phyloP scores from a whole-genome alignment of 2,329 filamentous ascomycete species.

The Leptographium radiaticola region DNA sequence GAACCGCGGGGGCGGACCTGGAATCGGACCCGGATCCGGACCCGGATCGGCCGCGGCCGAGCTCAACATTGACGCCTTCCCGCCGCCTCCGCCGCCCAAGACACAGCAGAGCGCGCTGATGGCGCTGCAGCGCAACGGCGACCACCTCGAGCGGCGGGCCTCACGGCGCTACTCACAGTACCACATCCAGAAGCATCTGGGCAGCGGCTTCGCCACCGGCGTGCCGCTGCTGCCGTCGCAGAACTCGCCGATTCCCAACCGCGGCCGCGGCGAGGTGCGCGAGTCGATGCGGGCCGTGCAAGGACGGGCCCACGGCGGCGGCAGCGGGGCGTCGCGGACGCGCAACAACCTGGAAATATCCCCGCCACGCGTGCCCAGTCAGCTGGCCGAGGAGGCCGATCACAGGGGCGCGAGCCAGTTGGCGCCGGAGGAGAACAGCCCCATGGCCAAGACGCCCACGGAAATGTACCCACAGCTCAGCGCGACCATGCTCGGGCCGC shows the following conservation, averaged over 20 bases:
- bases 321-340: constrained; percentile 33
- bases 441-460: constrained; percentile 46
- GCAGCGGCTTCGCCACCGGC: constrained; percentile 57
- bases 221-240: constrained; percentile 80
- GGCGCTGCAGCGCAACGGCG: constrained; percentile 80
- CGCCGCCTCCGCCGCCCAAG: constrained; percentile 61
- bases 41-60: constrained; percentile 19
- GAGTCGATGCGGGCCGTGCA: constrained; percentile 68
- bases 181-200: constrained; percentile 89
- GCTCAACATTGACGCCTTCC: constrained; percentile 52
- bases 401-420: not conserved
- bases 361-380: constrained; percentile 43
- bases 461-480: constrained; percentile 46
- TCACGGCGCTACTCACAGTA: constrained; percentile 92
- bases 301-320: constrained; percentile 30
- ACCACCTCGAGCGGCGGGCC: constrained; percentile 71
- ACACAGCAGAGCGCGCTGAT: constrained; percentile 79
- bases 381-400: constrained; percentile 48
- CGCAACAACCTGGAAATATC: constrained; percentile 32
- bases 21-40: no score
- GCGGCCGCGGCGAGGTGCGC: constrained; percentile 62
- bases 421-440: constrained; percentile 24
- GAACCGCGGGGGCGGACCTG: not conserved
- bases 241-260: constrained; percentile 71
- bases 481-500: constrained; percentile 44